phyloP scores from a whole-genome alignment of 139 green algal species.

The Ettlia oleoabundans region DNA sequence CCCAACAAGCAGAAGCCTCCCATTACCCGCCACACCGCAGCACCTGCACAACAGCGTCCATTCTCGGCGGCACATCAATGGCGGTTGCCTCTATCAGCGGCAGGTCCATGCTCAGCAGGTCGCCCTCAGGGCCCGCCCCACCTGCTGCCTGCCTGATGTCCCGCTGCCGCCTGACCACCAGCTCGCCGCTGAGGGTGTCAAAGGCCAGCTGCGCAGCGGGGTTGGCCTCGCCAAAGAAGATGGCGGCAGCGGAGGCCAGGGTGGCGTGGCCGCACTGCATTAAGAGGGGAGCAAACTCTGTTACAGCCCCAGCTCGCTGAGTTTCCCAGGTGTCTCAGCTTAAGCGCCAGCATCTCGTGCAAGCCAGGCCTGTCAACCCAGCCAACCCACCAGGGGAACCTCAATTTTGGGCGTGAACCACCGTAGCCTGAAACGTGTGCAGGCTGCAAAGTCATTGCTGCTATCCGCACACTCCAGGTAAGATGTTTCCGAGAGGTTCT shows the following conservation, averaged over 20 bases:
- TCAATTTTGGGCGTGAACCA: conserved; percentile 65
- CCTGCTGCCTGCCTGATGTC: background rate
- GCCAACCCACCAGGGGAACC: too few species aligned
- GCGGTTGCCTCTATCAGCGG: conserved; percentile 12
- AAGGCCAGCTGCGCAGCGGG: conserved; percentile 10
- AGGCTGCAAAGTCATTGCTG: conserved; percentile 22
- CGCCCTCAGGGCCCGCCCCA: background rate
- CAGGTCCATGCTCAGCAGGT: conserved; percentile 41
- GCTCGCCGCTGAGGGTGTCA: conserved; percentile 45
- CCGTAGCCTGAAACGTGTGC: conserved; percentile 54
- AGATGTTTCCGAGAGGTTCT: conserved; percentile 84
- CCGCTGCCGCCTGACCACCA: conserved; percentile 12
- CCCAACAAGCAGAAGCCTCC: too few species aligned
- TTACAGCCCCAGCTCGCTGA: too few species aligned
- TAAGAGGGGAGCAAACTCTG: too few species aligned
- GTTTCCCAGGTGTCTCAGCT: too few species aligned
- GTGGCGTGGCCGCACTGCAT: conserved; percentile 80
- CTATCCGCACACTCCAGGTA: conserved; percentile 55
- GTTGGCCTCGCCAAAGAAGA: conserved; percentile 34
- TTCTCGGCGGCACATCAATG: conserved; percentile 5
- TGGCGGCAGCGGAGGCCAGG: conserved; percentile 49
- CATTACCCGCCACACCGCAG: conserved; percentile 34
- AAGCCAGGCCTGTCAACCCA: too few species aligned
- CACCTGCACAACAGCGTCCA: background rate
- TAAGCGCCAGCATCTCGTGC: too few species aligned